Evolutionary conservation across 805 yeast species (phyloP), one percentile per base, ranked within the genome.

Genomic region (Teunomyces kruisii): DNA sequence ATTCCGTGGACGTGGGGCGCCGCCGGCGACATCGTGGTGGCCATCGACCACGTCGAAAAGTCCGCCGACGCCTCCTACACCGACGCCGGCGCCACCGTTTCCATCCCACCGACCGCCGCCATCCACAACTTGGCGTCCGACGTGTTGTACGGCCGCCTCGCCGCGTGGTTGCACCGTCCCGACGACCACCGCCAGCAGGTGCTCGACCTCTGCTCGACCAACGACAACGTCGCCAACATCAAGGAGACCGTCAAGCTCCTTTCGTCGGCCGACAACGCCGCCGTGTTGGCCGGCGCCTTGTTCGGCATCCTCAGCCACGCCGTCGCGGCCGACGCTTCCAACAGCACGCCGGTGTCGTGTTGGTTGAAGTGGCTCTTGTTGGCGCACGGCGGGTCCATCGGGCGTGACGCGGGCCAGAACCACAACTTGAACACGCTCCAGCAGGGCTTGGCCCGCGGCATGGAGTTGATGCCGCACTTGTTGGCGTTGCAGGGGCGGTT

Each of bases 361-460:
- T 92, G 97, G 97, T 71, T 91, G 42, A 86, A 87, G 62, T 88
- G 94, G 89, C 54, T 88, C 13, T 67, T 91, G 47, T 74, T 90
- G 22, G 66, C 78, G 10, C 86, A 85, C 57, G 88, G 91, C 19
- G 79, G 88, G 1, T 78, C 83, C 51, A 69, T 84, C 14, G 72
- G 79, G 10, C 70, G 75, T 28, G 70, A 79, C 31, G 64, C 74
- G 6, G 76, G 80, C 44, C 73, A 83, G 45, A 70, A 80, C 43
- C 78, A 74, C 31, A 70, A 81, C 16, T 68, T 86, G 42, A 80
- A 80, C 36, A 66, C 75, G 3, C 64, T 92, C 44, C 84, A 81
- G 59, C 59, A 76, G 2, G 74, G 85, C 0, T 67, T 91, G 24
- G 66, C 72, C 14, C 70, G 78, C 45, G 84, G 79, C 27, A 72